phyloP scores from a whole-genome alignment of 805 yeast genomes.

The Metahyphopichia silvanorum region DNA sequence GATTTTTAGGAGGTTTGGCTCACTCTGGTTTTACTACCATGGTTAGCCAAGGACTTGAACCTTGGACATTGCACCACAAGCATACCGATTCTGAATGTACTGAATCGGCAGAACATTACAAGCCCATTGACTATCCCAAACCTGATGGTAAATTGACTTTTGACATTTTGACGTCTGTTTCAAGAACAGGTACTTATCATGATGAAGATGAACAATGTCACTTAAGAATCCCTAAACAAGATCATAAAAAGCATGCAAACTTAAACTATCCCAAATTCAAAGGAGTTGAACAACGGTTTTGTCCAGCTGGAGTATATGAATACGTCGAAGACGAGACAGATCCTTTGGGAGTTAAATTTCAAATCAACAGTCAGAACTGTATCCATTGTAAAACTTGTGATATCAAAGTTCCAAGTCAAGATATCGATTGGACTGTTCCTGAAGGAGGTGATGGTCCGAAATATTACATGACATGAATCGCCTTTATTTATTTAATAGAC shows the following conservation, averaged over 20 bases:
- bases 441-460: conserved; percentile 99
- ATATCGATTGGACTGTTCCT: conserved; percentile 94
- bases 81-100: conserved; percentile 75
- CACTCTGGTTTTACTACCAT: conserved; percentile 84
- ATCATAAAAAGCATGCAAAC: conserved; percentile 62
- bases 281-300: conserved; percentile 89
- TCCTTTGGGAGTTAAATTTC: conserved; percentile 71
- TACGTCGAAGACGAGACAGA: conserved; percentile 67
- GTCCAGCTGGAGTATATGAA: conserved; percentile 99
- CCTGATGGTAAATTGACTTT: conserved; percentile 93
- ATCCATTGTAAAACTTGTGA: conserved; percentile 99
- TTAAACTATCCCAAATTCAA: conserved; percentile 69
- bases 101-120: conserved; percentile 57
- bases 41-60: conserved; percentile 73
- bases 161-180: conserved; percentile 90
- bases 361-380: conserved; percentile 95
- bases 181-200: conserved; percentile 94
- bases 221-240: conserved; percentile 61
- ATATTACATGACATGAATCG: conserved; percentile 68
- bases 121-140: conserved; percentile 85
- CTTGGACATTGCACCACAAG: conserved; percentile 78
- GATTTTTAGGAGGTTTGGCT: conserved; percentile 74
- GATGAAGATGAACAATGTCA: conserved; percentile 93
- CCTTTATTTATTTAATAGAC: conserved; percentile 1
- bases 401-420: conserved; percentile 93